These are phyloP conservation scores for Biscogniauxia sp. DNA, from an alignment of 2,329 filamentous ascomycete genomes.

Conservation along the genomic window DNA sequence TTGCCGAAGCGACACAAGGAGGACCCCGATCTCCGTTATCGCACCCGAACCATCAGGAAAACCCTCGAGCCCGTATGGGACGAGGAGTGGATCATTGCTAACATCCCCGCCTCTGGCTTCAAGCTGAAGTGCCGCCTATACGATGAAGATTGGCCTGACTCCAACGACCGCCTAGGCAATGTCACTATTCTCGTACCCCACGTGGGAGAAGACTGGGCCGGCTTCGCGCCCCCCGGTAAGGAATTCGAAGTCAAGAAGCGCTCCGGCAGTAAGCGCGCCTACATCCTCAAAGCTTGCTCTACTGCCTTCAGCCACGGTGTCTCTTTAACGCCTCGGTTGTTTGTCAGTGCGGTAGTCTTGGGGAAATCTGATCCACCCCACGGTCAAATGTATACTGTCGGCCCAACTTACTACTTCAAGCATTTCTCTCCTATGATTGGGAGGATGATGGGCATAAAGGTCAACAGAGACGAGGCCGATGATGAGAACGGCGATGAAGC, in stretches of 20 bases:
- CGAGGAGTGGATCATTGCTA: slow-evolving; percentile 82
- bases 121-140: slow-evolving; percentile 81
- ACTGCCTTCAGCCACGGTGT: slow-evolving; percentile 59
- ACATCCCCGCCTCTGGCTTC: slow-evolving; percentile 79
- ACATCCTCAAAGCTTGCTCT: slow-evolving; percentile 67
- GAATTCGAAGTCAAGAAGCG: slow-evolving; percentile 76
- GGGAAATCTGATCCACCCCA: slow-evolving; percentile 69
- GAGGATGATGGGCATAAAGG: slow-evolving; percentile 70
- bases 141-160: slow-evolving; percentile 84
- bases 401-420: slow-evolving; percentile 71
- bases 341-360: slow-evolving; percentile 74
- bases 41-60: slow-evolving; percentile 72
- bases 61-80: slow-evolving; percentile 79
- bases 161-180: slow-evolving; percentile 85
- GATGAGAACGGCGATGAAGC: slow-evolving; percentile 37
- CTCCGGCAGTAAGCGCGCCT: slow-evolving; percentile 83
- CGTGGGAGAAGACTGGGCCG: slow-evolving; percentile 65
- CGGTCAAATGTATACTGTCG: slow-evolving; percentile 75
- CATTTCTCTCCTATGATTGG: slow-evolving; percentile 91
- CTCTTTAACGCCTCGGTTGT: slow-evolving; percentile 68
- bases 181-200: slow-evolving; percentile 66
- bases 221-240: slow-evolving; percentile 58
- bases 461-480: slow-evolving; percentile 57
- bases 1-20: slow-evolving; percentile 80
- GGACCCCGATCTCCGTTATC: slow-evolving; percentile 70